Evolutionary conservation across 2,329 filamentous ascomycete genomes (phyloP), one percentile per base, ranked within the genome.

Genomic region (Capronia coronata): DNA sequence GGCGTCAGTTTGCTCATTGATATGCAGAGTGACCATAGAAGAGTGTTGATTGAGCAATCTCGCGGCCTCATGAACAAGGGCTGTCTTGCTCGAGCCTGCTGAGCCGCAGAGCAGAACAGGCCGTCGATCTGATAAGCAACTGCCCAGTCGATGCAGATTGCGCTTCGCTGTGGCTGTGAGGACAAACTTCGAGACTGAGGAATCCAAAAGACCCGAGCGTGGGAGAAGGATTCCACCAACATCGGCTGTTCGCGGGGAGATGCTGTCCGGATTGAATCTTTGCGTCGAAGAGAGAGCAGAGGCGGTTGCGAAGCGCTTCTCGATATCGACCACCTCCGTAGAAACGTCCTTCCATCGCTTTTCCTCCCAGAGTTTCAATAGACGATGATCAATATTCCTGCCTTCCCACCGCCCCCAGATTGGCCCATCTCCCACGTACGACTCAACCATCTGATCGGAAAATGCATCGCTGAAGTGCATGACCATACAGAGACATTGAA

Each of bases 1-100:
- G 0, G 91, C 90, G 68, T 99, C 93, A 2, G 90, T 97, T 67
- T 99, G 94, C 68, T 97, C 93, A 64, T 98, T 98, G 27, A 99
- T 74, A 67, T 98, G 91, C 23, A 99, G 75, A 2, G 91, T 97
- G 45, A 98, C 85, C 82, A 98, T 89, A 51, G 79, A 80, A 4
- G 83, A 78, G 18, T 86, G 79, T 68, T 87, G 87, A 54, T 86
- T 86, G 48, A 97, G 78, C 59, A 84, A 79, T 61, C 79, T 80
- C 19, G 91, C 90, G 52, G 91, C 78, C 64, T 96, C 84, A 57
- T 87, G 85, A 11, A 94, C 80, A 16, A 94, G 69, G 0, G 87
- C 82, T 0, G 93, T 96, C 72, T 99, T 99, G 43, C 93, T 93
- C 25, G 86, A 86, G 16, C 94, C 91, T 6, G 91, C 80, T 11